These are phyloP conservation scores for Kazachstania viticola DNA, from an alignment of 805 yeast species.

Conservation along the genomic window DNA sequence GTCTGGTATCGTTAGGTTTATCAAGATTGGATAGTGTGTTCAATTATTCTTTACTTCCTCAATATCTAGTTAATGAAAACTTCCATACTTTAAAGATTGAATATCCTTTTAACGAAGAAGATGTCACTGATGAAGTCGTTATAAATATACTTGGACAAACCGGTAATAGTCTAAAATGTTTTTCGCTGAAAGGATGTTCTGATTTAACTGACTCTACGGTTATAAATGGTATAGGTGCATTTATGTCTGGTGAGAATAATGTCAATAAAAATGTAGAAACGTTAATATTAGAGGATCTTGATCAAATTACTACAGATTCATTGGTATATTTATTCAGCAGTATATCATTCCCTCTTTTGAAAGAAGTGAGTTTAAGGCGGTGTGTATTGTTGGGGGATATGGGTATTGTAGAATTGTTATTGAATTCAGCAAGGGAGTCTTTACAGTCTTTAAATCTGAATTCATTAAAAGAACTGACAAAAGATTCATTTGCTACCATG, in stretches of 20 bases:
- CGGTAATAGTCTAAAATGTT: constrained; percentile 47
- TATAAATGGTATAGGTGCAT: constrained; percentile 45
- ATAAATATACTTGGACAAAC: constrained; percentile 46
- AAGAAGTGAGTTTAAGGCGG: constrained; percentile 48
- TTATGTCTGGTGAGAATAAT: constrained; percentile 32
- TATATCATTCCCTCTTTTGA: constrained; percentile 42
- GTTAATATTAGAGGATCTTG: constrained; percentile 48
- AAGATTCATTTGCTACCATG: constrained; percentile 39
- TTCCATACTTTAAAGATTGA: constrained; percentile 53
- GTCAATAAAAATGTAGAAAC: constrained; percentile 30
- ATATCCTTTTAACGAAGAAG: constrained; percentile 53
- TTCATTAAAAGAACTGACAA: constrained; percentile 50
- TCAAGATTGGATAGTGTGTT: constrained; percentile 64
- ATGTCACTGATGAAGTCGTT: constrained; percentile 57
- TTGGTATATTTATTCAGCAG: constrained; percentile 43
- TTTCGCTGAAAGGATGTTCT: constrained; percentile 64
- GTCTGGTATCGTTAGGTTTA: constrained; percentile 46
- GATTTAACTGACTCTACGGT: constrained; percentile 56
- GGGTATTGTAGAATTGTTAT: constrained; percentile 46
- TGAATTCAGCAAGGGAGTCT: constrained; percentile 48
- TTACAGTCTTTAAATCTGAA: constrained; percentile 63
- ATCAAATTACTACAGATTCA: constrained; percentile 60
- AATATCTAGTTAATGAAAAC: constrained; percentile 34
- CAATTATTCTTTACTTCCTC: constrained; percentile 55
- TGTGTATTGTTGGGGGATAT: constrained; percentile 56